phyloP scores from a whole-genome alignment of 108 stramenopile species.

The Stephanodiscus triporus region DNA sequence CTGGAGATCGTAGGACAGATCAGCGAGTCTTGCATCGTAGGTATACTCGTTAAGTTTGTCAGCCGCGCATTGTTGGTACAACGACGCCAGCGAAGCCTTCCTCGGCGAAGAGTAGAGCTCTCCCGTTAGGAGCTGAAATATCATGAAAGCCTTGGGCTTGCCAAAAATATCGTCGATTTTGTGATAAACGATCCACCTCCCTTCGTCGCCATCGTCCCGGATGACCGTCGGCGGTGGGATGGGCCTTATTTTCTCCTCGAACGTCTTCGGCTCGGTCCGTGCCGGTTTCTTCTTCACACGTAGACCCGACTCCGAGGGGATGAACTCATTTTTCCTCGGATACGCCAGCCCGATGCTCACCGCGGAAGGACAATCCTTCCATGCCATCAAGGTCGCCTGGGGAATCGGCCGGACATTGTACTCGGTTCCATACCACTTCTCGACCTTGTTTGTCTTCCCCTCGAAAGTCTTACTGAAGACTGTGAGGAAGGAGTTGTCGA shows the following conservation, averaged over 20 bases:
- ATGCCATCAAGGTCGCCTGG: conserved; percentile 53
- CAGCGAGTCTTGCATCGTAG: conserved; percentile 76
- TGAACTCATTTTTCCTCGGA: conserved; percentile 75
- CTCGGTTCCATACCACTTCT: conserved; percentile 88
- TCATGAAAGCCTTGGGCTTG: conserved; percentile 79
- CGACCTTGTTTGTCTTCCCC: conserved; percentile 62
- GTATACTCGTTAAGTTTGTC: conserved; percentile 81
- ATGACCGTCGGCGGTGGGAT: conserved; percentile 71
- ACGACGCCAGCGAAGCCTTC: conserved; percentile 64
- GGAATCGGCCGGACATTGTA: conserved; percentile 62
- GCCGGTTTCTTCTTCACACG: conserved; percentile 59
- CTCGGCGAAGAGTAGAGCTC: conserved; percentile 62
- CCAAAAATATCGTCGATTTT: conserved; percentile 83
- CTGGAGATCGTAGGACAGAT: conserved; percentile 74
- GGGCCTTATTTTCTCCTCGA: conserved; percentile 75
- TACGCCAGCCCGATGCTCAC: conserved; percentile 50
- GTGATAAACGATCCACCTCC: conserved; percentile 83
- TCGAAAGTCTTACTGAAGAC: conserved; percentile 75
- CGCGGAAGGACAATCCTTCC: conserved; percentile 55
- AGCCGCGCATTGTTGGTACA: conserved; percentile 71
- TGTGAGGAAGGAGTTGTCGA: conserved; percentile 75
- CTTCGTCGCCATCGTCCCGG: conserved; percentile 78
- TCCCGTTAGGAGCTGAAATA: conserved; percentile 73
- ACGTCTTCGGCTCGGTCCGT: conserved; percentile 37
- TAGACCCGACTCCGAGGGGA: conserved; percentile 74